Evolutionary conservation across 2,329 filamentous ascomycete genomes (phyloP).

Genomic region (Alternaria sp.): DNA sequence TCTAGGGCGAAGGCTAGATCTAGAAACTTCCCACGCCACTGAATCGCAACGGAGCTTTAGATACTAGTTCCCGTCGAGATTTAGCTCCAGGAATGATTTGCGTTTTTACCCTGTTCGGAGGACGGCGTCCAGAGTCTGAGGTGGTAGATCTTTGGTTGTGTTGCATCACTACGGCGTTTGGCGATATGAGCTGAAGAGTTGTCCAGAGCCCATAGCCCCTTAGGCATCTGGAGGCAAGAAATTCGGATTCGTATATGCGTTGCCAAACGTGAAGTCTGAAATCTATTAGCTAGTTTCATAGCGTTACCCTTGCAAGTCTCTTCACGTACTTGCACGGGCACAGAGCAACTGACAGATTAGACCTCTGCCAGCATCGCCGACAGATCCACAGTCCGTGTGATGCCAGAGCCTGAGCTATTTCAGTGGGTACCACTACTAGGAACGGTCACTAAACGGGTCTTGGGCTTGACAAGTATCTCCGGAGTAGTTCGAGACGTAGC

Average conservation of each 20-base stretch:
- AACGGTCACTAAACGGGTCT: neutral
- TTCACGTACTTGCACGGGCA: constrained; percentile 2
- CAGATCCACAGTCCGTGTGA: constrained; percentile 1
- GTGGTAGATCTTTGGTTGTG: neutral
- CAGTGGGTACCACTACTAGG: constrained; percentile 1
- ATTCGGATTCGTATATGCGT: neutral
- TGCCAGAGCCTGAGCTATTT: neutral
- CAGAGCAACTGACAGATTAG: constrained; percentile 3
- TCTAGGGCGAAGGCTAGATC: constrained; percentile 9
- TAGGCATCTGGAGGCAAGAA: neutral
- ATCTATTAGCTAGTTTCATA: neutral
- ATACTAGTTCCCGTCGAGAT: constrained; percentile 6
- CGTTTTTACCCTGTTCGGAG: neutral
- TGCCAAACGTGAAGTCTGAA: neutral
- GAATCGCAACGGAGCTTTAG: neutral
- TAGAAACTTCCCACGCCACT: constrained; percentile 2
- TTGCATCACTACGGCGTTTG: neutral
- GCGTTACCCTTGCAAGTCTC: constrained; percentile 1
- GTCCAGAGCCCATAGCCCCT: neutral
- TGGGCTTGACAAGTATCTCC: neutral
- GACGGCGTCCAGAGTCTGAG: neutral
- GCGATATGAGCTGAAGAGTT: neutral
- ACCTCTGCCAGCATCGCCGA: constrained; percentile 5
- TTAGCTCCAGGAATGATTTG: neutral
- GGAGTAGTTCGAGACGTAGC: constrained; percentile 4